Conservation (phyloP, 139 green algal genomes). For the Chlorella sorokiniana region DNA sequence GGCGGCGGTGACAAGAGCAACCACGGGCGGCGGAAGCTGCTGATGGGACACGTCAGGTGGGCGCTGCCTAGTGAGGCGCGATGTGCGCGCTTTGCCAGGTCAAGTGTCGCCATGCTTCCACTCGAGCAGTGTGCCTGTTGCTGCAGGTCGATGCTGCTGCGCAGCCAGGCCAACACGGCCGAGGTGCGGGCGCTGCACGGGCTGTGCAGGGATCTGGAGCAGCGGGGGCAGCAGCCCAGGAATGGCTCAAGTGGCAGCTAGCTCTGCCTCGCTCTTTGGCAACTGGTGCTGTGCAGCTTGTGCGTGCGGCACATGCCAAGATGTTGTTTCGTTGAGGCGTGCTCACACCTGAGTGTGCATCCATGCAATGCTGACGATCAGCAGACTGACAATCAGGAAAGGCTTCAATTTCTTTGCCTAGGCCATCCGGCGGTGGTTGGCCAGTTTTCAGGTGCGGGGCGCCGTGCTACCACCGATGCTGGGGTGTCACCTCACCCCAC, state of each 20-base stretch:
- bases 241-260: background rate
- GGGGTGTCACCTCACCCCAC: no score
- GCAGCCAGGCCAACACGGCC: slow-evolving; percentile 22
- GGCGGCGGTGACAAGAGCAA: slow-evolving; percentile 39
- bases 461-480: no score
- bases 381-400: no score
- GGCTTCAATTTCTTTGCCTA: no score
- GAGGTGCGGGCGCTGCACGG: slow-evolving; percentile 42
- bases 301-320: no score
- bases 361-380: no score
- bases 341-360: no score
- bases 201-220: slow-evolving; percentile 28
- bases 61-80: background rate
- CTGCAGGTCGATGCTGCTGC: slow-evolving; percentile 30
- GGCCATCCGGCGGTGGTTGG: no score
- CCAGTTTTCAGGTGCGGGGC: no score
- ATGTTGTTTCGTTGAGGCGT: no score
- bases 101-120: background rate
- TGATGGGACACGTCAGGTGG: slow-evolving; percentile 33
- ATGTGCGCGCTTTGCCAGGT: background rate
- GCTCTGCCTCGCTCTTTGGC: no score
- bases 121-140: background rate
- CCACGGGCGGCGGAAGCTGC: slow-evolving; percentile 28
- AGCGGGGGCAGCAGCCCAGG: background rate
- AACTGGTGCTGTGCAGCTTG: no score